Evolutionary conservation across 495 filamentous ascomycete species (phyloP), one percentile per base, ranked within the genome.

Genomic region (Glutinoglossum americanum): DNA sequence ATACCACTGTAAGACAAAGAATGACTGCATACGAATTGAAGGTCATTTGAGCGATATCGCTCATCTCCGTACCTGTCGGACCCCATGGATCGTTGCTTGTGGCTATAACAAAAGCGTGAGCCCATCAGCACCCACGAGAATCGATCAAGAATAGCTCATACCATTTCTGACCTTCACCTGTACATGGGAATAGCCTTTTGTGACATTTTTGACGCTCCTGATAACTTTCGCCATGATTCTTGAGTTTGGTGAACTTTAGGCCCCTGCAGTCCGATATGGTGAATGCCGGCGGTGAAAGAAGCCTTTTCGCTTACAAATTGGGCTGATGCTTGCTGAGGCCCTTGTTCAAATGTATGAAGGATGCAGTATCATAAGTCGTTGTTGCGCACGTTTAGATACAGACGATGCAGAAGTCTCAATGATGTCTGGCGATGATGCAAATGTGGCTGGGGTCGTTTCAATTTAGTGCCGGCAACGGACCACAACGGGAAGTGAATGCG

Each of bases 71-170:
- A 58, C 93, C 93, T 58, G 89, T 94, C 54, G 93, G 93, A 60
- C 93, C 93, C 93, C 93, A 99, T 73, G 90, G 88, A 69, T 97
- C 93, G 69, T 99, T 99, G 73, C 89, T 96, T 54, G 93, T 99
- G 59, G 93, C 93, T 97, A 61, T 53, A 61, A 54, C 54, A 63
- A 60, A 57, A 58, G 64, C 65, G 26, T 53, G 26, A 53, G 54
- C 55, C 51, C 48, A 35, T 21, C 27, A 33, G 0, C 57, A 55
- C 32, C 21, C n/a, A 54, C 23, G 25, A 33, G 37, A 23, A 51
- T 61, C 57, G 54, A 58, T 41, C 60, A 59, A 55, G 25, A 5
- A 49, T 15, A 17, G 11, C 13, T 75, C 84, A 60, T 76, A 95
- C 90, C 90, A 90, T 97, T 95, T 73, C 93, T 87, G 69, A 99